Base-by-base conservation (phyloP, 768 basidiomycete species). In the Pleurotus tuber-regium region DNA sequence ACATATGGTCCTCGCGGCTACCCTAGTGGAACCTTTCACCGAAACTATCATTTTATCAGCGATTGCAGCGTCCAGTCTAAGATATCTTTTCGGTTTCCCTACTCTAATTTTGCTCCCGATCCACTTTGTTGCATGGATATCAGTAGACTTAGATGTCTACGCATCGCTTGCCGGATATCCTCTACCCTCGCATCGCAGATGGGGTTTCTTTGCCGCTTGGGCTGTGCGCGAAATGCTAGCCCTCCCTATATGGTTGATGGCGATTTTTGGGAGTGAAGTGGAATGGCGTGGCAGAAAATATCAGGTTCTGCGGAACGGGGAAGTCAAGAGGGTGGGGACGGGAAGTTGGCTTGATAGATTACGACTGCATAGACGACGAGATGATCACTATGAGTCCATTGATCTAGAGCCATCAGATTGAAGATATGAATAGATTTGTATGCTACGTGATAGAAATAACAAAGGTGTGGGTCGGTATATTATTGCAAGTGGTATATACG, bases 1-100 rank as follows among this genome's bases (percentile, higher is more conserved):
- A 66, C 85, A 84, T 61, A 98, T 98, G 93, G 87, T 91, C 6
- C 65, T 91, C 35, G 74, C 79, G 7, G 95, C 94, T 14, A 98
- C 94, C 1, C 50, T 98, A 48, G 59, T 90, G 16, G 97, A 99
- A 66, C 97, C 97, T 1, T 84, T 98, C 64, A 97, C 94, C 14
- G 97, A 99, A 69, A 85, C 83, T 38, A 66, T 97, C 33, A 66
- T 92, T 23, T 72, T 86, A 26, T 86, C 89, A 26, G 52, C 78
- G 23, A 78, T 95, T 51, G 83, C 82, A 18, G 75, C 81, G 23
- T 68, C 76, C 46, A 80, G 86, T 51, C 61, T 83, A 43, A 63
- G 65, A 24, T 72, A 76, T 50, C 69, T 87, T 25, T 75, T 76
- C 30, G 78, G 67, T 42, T 62, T 82, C 44, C 78, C 83, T 0